Evolutionary conservation across 1,139 yeast species (phyloP).

Genomic region (Taphrina deformans): DNA sequence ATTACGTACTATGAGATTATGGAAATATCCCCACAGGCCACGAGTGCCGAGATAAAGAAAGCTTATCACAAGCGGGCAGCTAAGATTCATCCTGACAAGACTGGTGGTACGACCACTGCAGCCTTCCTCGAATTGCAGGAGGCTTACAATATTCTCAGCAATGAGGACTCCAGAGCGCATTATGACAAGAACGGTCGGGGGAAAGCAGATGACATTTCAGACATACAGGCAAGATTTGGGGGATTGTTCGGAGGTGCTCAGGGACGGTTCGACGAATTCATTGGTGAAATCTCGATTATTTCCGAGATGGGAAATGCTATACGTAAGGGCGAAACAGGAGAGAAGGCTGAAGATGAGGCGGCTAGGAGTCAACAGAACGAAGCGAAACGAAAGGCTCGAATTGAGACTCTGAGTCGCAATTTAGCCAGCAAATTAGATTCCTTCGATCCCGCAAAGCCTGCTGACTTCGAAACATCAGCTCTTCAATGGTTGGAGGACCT

Average conservation of each 20-base stretch:
- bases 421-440: conserved; percentile 63
- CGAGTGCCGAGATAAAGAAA: conserved; percentile 77
- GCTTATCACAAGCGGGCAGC: conserved; percentile 89
- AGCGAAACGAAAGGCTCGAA: conserved; percentile 66
- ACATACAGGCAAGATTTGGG: conserved; percentile 52
- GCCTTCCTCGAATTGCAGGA: conserved; percentile 56
- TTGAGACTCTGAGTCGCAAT: conserved; percentile 61
- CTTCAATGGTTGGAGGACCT: conserved; percentile 73
- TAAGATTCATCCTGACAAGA: conserved; percentile 87
- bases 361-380: conserved; percentile 41
- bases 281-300: conserved; percentile 80
- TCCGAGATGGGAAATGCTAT: conserved; percentile 72
- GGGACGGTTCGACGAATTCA: conserved; percentile 63
- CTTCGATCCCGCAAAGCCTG: conserved; percentile 64
- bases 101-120: conserved; percentile 70
- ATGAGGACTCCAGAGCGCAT: conserved; percentile 64
- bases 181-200: conserved; percentile 71
- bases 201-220: conserved; percentile 29
- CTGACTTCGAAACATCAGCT: conserved; percentile 73
- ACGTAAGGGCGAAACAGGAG: conserved; percentile 64
- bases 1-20: conserved; percentile 73
- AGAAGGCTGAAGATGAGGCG: conserved; percentile 64
- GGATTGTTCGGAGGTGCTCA: conserved; percentile 89
- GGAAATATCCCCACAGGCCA: conserved; percentile 65
- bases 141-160: conserved; percentile 80